Evolutionary conservation across 73 alveolate species (phyloP).

Genomic region (Paraurostyla sp.): DNA sequence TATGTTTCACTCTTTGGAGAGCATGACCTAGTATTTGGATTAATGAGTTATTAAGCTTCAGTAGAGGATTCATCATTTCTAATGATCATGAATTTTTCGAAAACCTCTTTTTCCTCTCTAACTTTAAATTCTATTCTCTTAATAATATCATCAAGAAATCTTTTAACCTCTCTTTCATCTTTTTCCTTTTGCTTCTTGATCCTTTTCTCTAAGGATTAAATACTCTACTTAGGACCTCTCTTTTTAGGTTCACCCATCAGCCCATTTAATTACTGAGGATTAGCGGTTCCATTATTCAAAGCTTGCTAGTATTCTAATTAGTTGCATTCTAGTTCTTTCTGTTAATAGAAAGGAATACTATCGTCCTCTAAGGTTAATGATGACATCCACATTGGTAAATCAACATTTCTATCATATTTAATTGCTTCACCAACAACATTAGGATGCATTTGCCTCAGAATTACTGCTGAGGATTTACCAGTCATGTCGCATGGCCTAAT

Average conservation of each 20-base stretch:
- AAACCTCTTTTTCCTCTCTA: constrained; percentile 1
- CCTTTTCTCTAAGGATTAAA: neutral
- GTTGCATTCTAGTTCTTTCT: constrained; percentile 68
- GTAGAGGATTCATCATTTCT: too few species aligned
- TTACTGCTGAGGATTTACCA: constrained; percentile 90
- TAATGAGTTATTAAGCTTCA: too few species aligned
- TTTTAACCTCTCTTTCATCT: constrained; percentile 45
- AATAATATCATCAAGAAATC: constrained; percentile 43
- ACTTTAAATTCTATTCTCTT: constrained; percentile 39
- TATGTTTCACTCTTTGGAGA: too few species aligned
- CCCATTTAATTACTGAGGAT: neutral
- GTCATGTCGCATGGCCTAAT: constrained; percentile 94
- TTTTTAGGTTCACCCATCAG: neutral
- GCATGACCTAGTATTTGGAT: too few species aligned
- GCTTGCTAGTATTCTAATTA: constrained; percentile 10
- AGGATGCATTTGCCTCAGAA: constrained; percentile 88
- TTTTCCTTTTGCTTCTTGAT: neutral
- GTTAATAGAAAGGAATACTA: constrained; percentile 77
- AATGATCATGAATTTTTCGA: neutral
- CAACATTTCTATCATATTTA: constrained; percentile 80
- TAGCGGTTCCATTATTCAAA: neutral
- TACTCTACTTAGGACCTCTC: constrained; percentile 31
- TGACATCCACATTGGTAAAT: constrained; percentile 88
- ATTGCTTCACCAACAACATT: constrained; percentile 75
- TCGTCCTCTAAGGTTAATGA: constrained; percentile 76